Conservation (phyloP, 129 eudicot genomes). For the Daucus carota region DNA sequence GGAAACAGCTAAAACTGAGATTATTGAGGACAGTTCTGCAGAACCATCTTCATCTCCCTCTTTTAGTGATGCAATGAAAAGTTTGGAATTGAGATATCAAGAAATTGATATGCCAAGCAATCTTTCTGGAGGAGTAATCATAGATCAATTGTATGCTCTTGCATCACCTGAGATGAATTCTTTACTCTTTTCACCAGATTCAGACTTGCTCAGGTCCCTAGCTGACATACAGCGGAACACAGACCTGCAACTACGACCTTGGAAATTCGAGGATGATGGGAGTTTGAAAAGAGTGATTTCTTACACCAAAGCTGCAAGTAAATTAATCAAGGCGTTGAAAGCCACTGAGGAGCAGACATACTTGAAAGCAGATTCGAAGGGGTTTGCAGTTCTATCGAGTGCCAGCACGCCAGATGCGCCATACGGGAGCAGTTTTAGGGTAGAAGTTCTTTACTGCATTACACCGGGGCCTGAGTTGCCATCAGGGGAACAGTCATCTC, state of each 20-base stretch:
- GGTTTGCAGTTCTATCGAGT: slow-evolving; percentile 49
- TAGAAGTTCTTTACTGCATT: slow-evolving; percentile 63
- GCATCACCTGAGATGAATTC: slow-evolving; percentile 67
- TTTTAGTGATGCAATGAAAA: slow-evolving; percentile 62
- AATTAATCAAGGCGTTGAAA: slow-evolving; percentile 67
- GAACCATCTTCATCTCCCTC: slow-evolving; percentile 40
- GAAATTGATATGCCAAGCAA: slow-evolving; percentile 60
- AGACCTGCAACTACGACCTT: slow-evolving; percentile 67
- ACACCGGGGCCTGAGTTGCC: slow-evolving; percentile 89
- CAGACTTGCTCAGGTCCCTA: slow-evolving; percentile 40
- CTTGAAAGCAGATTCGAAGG: slow-evolving; percentile 69
- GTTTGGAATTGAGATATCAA: slow-evolving; percentile 51
- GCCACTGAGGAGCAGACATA: slow-evolving; percentile 84
- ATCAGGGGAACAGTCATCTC: slow-evolving; percentile 72
- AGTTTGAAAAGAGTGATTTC: slow-evolving; percentile 54
- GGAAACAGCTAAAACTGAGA: slow-evolving; percentile 42
- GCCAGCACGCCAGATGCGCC: slow-evolving; percentile 98
- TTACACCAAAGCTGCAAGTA: slow-evolving; percentile 63
- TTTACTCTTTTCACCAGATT: slow-evolving; percentile 66
- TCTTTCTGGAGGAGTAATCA: slow-evolving; percentile 66
- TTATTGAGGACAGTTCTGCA: slow-evolving; percentile 30
- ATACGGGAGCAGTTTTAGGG: slow-evolving; percentile 65
- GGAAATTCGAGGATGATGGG: slow-evolving; percentile 59
- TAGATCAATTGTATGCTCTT: slow-evolving; percentile 56
- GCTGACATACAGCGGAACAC: slow-evolving; percentile 66